A percentile compares a stretch with the other conserved stretches of the same genome.
phyloP scores from a whole-genome alignment of 2,329 filamentous ascomycete genomes.

The Ceratocystis albifundus region DNA sequence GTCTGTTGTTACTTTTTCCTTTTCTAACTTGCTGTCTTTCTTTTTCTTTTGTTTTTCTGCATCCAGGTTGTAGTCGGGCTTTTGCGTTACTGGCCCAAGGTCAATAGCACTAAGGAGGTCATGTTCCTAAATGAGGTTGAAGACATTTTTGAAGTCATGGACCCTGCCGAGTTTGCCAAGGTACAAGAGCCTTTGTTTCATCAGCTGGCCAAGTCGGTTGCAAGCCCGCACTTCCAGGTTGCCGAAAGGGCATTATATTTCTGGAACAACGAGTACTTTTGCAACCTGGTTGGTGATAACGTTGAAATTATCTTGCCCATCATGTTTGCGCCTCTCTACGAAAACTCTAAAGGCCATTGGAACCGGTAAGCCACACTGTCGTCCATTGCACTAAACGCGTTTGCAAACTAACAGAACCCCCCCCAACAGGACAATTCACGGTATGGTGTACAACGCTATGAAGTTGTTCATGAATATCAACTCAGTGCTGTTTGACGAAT shows the following conservation, averaged over 20 bases:
- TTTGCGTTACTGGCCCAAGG: conserved; percentile 95
- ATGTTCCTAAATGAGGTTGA: conserved; percentile 99
- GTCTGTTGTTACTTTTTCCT: background rate
- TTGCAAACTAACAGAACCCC: background rate
- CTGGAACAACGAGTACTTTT: conserved; percentile 99
- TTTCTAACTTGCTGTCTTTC: conserved; percentile 17
- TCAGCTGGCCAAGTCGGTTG: conserved; percentile 93
- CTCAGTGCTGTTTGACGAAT: conserved; percentile 94
- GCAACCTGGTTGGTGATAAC: conserved; percentile 97
- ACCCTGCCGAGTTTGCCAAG: conserved; percentile 95
- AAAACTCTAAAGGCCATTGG: conserved; percentile 99
- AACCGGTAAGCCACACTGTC: conserved; percentile 57
- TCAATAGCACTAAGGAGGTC: conserved; percentile 98
- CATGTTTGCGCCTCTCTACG: conserved; percentile 97
- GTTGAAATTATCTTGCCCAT: conserved; percentile 97
- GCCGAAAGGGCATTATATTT: conserved; percentile 96
- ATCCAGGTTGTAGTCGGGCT: conserved; percentile 78
- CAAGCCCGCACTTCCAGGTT: conserved; percentile 97
- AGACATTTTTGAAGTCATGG: conserved; percentile 99
- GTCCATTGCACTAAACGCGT: background rate
- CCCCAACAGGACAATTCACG: conserved; percentile 73
- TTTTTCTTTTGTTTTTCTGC: conserved; percentile 23
- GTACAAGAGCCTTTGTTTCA: conserved; percentile 97
- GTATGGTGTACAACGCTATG: conserved; percentile 99
- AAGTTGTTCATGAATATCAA: conserved; percentile 99